A percentile compares a stretch with the other conserved stretches of the same genome.
These are phyloP conservation scores for Acanthamoeba healyi DNA, from an alignment of 208 protist species.

Conservation along the genomic window DNA sequence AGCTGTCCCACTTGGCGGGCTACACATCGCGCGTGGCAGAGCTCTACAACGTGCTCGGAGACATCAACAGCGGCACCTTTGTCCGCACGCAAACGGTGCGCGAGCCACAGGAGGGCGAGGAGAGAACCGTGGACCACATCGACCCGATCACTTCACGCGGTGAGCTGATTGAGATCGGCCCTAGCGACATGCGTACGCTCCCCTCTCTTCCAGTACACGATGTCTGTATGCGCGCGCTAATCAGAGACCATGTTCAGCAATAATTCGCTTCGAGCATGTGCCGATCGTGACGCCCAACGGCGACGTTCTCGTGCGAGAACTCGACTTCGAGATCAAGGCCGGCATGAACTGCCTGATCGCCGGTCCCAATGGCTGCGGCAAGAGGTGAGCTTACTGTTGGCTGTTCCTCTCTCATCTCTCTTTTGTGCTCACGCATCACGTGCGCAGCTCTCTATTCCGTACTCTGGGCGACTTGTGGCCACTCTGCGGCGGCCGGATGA, in stretches of 20 bases:
- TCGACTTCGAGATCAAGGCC: constrained; percentile 75
- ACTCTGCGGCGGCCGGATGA: constrained; percentile 45
- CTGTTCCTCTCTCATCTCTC: not conserved
- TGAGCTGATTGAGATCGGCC: not conserved
- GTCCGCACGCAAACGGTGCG: not conserved
- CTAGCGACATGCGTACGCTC: not conserved
- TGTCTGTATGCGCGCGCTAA: no score
- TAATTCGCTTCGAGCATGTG: constrained; percentile 79
- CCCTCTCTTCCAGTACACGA: no score
- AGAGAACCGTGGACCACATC: not conserved
- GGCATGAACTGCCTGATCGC: constrained; percentile 72
- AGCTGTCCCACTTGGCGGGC: constrained; percentile 44
- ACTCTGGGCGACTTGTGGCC: constrained; percentile 82
- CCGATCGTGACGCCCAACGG: constrained; percentile 86
- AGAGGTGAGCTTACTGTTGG: not conserved
- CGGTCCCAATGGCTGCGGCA: constrained; percentile 81
- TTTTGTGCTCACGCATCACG: not conserved
- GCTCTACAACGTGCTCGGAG: constrained; percentile 28
- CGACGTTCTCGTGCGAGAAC: constrained; percentile 61
- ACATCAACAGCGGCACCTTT: constrained; percentile 38
- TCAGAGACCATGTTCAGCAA: not conserved
- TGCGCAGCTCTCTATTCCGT: constrained; percentile 63
- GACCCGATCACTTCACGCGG: constrained; percentile 11
- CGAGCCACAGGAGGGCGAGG: not conserved
- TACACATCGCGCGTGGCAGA: constrained; percentile 44